phyloP scores from a whole-genome alignment of 805 yeast genomes.

The Candida tibetensis region DNA sequence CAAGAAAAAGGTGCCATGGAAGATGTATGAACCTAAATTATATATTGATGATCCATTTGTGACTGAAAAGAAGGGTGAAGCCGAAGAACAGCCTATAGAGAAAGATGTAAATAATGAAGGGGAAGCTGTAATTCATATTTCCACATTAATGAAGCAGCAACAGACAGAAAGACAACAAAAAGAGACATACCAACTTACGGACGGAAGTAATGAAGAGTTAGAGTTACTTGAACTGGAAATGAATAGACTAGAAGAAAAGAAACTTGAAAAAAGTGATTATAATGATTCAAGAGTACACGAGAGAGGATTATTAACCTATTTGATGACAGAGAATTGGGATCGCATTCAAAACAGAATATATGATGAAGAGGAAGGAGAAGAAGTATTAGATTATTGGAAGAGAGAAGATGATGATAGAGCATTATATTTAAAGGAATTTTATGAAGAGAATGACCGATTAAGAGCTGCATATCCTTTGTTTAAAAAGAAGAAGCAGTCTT shows the following conservation, averaged over 20 bases:
- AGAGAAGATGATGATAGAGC: slow-evolving; percentile 4
- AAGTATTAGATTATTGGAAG: slow-evolving; percentile 11
- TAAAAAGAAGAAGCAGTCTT: neutral
- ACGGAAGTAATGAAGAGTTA: neutral
- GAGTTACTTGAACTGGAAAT: slow-evolving; percentile 2
- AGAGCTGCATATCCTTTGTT: neutral
- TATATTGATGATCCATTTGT: slow-evolving; percentile 3
- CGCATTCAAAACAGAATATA: slow-evolving; percentile 5
- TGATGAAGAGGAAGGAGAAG: slow-evolving; percentile 9
- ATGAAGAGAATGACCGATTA: slow-evolving; percentile 5
- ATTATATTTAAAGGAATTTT: slow-evolving; percentile 1
- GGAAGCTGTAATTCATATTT: slow-evolving; percentile 1
- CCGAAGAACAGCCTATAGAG: neutral
- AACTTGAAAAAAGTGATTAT: slow-evolving; percentile 9
- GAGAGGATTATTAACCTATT: slow-evolving; percentile 10
- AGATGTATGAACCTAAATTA: neutral
- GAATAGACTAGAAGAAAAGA: slow-evolving; percentile 3
- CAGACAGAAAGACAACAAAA: neutral
- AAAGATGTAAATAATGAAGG: slow-evolving; percentile 1
- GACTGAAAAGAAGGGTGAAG: neutral
- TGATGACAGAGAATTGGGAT: slow-evolving; percentile 5
- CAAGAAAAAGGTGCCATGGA: slow-evolving; percentile 1
- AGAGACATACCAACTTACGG: neutral
- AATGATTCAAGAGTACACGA: slow-evolving; percentile 12
- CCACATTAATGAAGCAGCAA: slow-evolving; percentile 1